Evolutionary conservation across 2,329 filamentous ascomycete genomes (phyloP).

Genomic region (Botrytis sinoallii): DNA sequence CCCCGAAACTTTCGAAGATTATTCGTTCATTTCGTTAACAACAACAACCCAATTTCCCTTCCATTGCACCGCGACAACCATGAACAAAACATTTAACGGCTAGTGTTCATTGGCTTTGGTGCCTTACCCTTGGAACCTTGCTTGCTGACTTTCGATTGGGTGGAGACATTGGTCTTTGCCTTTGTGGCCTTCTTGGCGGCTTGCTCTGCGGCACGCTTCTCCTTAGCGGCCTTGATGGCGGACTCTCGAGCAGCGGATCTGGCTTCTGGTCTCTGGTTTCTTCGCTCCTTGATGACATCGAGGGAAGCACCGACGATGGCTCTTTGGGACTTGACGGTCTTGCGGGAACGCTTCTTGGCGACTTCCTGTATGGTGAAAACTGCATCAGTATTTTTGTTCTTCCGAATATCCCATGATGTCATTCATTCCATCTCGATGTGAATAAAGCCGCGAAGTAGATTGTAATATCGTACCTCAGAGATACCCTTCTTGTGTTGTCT

Average conservation of each 20-base stretch:
- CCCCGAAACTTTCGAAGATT: not conserved
- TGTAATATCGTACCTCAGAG: slow-evolving; percentile 81
- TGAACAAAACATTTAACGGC: slow-evolving; percentile 61
- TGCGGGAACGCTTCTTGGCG: slow-evolving; percentile 98
- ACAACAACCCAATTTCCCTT: slow-evolving; percentile 27
- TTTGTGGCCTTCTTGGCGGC: slow-evolving; percentile 98
- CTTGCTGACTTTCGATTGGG: slow-evolving; percentile 78
- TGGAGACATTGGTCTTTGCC: slow-evolving; percentile 80
- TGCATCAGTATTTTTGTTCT: slow-evolving; percentile 4
- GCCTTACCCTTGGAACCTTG: slow-evolving; percentile 91
- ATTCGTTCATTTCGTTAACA: slow-evolving; percentile 24
- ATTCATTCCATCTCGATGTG: not conserved
- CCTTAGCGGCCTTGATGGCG: slow-evolving; percentile 97
- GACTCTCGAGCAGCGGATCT: slow-evolving; percentile 83
- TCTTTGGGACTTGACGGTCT: slow-evolving; percentile 97
- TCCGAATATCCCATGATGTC: slow-evolving; percentile 15
- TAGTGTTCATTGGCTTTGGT: slow-evolving; percentile 80
- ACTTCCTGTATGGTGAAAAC: slow-evolving; percentile 68
- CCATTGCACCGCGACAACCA: slow-evolving; percentile 16
- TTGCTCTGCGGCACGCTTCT: slow-evolving; percentile 88
- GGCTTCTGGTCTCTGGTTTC: slow-evolving; percentile 89
- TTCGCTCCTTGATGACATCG: slow-evolving; percentile 99
- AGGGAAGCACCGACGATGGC: slow-evolving; percentile 98
- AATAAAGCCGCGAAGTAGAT: not conserved
- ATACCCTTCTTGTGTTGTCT: slow-evolving; percentile 99